Percentiles rank a stretch among this genome's conserved stretches.
Evolutionary conservation across 306 rosid species (phyloP).

Genomic region (Trichosanthes truncata): DNA sequence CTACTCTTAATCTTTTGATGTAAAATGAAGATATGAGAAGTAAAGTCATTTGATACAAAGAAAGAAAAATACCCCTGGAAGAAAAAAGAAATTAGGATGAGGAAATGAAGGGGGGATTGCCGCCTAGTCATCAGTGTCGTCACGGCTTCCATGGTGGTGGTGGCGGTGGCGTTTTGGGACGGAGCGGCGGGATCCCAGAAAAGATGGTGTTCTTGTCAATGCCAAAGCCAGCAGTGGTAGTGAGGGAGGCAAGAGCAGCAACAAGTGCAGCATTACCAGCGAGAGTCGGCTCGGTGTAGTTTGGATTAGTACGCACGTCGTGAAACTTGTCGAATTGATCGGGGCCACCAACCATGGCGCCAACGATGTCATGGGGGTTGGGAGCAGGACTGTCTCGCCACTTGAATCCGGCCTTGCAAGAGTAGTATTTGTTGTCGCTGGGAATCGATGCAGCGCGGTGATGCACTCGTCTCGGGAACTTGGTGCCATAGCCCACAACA

Average conservation of each 20-base stretch:
- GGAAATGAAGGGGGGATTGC: too few species aligned
- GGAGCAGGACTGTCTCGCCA: conserved; percentile 31
- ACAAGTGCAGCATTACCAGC: conserved; percentile 66
- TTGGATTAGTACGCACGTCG: conserved; percentile 28
- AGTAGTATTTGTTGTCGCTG: conserved; percentile 26
- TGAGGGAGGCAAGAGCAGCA: conserved; percentile 53
- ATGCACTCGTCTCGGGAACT: conserved; percentile 43
- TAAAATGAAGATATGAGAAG: background rate
- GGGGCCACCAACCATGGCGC: conserved; percentile 77
- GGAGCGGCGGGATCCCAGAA: conserved; percentile 48
- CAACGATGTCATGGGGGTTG: conserved; percentile 42
- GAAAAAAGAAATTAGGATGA: too few species aligned
- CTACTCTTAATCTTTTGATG: background rate
- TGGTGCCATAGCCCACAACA: conserved; percentile 44
- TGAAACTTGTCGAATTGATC: conserved; percentile 34
- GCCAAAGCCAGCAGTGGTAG: conserved; percentile 23
- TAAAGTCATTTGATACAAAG: background rate
- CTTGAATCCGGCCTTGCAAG: conserved; percentile 42
- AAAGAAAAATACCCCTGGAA: background rate
- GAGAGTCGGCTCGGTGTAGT: conserved; percentile 44
- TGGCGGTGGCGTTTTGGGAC: conserved; percentile 44
- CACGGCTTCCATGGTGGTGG: conserved; percentile 59
- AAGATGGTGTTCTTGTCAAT: conserved; percentile 51
- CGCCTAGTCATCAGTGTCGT: too few species aligned
- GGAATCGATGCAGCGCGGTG: conserved; percentile 56